Evolutionary conservation across 2,329 filamentous ascomycete genomes (phyloP).

Genomic region (Shiraia sp.): DNA sequence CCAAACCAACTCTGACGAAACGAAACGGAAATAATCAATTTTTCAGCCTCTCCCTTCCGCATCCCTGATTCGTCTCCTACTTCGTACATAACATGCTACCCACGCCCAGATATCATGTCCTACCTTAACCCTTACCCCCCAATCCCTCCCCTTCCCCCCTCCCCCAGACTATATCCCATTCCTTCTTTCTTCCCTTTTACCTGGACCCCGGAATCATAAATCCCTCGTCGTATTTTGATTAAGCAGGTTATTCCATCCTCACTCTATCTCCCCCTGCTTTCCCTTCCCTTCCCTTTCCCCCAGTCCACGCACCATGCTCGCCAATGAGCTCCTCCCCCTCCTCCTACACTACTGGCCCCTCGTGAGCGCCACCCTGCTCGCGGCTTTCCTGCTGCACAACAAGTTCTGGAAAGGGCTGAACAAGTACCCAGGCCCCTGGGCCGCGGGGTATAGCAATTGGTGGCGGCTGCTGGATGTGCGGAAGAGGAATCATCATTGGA

Average conservation of each 20-base stretch:
- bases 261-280: constrained; percentile 8
- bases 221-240: no score
- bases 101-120: no score
- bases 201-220: no score
- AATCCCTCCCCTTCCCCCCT: no score
- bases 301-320: constrained; percentile 35
- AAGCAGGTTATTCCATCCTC: neutral
- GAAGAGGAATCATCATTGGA: constrained; percentile 66
- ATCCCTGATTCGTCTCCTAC: no score
- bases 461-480: constrained; percentile 76
- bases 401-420: constrained; percentile 62
- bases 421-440: constrained; percentile 71
- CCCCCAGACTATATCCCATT: no score
- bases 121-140: no score
- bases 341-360: constrained; percentile 49
- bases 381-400: constrained; percentile 47
- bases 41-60: neutral
- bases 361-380: constrained; percentile 35
- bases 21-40: neutral
- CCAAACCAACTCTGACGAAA: constrained; percentile 3
- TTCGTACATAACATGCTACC: no score
- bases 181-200: no score
- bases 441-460: constrained; percentile 71
- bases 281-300: constrained; percentile 1
- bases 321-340: constrained; percentile 40